Percentiles rank a stretch among this genome's conserved stretches.
Conservation (phyloP, 192 early-diverging fungal genomes). For the Podila epicladia region DNA sequence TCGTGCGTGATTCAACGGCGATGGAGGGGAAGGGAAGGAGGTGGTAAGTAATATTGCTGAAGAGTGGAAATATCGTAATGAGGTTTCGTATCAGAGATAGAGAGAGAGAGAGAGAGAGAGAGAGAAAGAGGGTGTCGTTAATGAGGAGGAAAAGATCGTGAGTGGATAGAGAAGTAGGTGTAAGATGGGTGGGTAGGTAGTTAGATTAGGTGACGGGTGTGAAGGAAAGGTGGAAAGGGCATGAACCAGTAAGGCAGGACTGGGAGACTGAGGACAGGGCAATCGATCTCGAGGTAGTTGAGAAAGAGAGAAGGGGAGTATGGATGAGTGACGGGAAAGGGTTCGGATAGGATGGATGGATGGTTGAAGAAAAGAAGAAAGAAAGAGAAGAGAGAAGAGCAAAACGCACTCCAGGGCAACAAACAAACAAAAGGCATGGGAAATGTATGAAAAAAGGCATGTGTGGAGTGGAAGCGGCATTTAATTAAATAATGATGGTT, state of each 20-base stretch:
- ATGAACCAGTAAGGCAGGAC: not conserved
- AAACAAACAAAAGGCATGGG: not conserved
- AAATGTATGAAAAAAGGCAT: not conserved
- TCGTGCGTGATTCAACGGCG: no score
- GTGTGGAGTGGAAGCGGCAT: not conserved
- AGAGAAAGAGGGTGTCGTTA: not conserved
- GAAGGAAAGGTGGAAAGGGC: not conserved
- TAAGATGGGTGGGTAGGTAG: not conserved
- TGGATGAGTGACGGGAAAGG: not conserved
- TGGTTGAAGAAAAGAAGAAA: slow-evolving; percentile 5
- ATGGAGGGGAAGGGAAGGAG: no score
- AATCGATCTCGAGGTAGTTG: slow-evolving; percentile 29
- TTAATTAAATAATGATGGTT: no score
- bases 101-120: not conserved
- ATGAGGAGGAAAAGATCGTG: not conserved
- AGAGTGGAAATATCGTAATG: not conserved
- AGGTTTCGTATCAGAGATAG: not conserved
- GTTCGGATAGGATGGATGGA: not conserved
- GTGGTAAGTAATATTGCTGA: not conserved
- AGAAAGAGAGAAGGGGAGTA: not conserved
- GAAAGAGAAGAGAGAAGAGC: not conserved
- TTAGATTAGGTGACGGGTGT: no score
- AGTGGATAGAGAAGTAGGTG: slow-evolving; percentile 1
- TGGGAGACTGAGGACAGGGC: slow-evolving; percentile 18
- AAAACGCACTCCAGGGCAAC: not conserved